Evolutionary conservation across 768 basidiomycete species (phyloP).

Genomic region (Pleurotus tuber-regium): DNA sequence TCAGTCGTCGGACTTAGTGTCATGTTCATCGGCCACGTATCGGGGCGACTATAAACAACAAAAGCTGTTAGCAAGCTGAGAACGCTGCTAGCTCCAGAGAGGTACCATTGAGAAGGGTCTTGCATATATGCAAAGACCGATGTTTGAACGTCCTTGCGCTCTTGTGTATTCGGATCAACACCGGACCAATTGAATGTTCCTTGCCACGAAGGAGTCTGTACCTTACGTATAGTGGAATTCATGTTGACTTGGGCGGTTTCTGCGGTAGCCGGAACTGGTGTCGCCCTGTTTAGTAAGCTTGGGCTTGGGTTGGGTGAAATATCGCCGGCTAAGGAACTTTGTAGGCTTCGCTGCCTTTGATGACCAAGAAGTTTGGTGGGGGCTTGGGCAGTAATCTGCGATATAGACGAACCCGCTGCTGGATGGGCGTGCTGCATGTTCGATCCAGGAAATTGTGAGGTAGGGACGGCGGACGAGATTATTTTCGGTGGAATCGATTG

Average conservation of each 20-base stretch:
- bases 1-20: slow-evolving; percentile 39
- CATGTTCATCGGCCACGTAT: slow-evolving; percentile 52
- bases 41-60: slow-evolving; percentile 37
- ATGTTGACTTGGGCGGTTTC: slow-evolving; percentile 10
- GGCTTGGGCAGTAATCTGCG: slow-evolving; percentile 8
- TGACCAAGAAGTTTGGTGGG: slow-evolving; percentile 10
- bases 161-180: slow-evolving; percentile 25
- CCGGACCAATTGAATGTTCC: slow-evolving; percentile 48
- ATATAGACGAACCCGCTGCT: slow-evolving; percentile 11
- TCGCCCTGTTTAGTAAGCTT: slow-evolving; percentile 5
- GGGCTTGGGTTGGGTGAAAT: slow-evolving; percentile 6
- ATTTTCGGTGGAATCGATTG: too few relatives aligned
- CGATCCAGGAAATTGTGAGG: too few relatives aligned
- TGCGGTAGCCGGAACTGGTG: slow-evolving; percentile 10
- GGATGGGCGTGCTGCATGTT: not conserved
- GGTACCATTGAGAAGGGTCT: slow-evolving; percentile 32
- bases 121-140: slow-evolving; percentile 32
- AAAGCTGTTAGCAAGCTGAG: not conserved
- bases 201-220: slow-evolving; percentile 36
- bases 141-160: slow-evolving; percentile 41
- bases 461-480: too few relatives aligned
- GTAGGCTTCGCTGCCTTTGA: slow-evolving; percentile 14
- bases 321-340: slow-evolving; percentile 13
- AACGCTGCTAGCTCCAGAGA: not conserved
- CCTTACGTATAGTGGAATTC: slow-evolving; percentile 10